phyloP scores from a whole-genome alignment of 164 flowering plant species.

The Brasenia schreberi region DNA sequence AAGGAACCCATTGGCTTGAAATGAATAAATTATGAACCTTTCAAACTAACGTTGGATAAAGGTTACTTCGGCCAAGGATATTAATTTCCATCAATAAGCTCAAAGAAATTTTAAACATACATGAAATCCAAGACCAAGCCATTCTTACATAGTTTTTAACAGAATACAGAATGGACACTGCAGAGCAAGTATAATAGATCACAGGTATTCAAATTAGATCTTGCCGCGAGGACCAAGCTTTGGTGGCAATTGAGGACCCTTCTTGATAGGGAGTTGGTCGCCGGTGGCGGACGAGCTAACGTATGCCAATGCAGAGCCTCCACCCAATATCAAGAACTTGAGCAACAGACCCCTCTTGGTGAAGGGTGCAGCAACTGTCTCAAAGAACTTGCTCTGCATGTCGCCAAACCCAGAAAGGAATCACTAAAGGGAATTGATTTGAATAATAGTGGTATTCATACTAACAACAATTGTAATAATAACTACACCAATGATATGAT shows the following conservation, averaged over 20 bases:
- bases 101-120: background rate
- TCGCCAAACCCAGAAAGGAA: background rate
- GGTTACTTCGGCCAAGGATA: background rate
- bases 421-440: no score
- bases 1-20: no score
- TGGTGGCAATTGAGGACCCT: slow-evolving; percentile 93
- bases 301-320: slow-evolving; percentile 73
- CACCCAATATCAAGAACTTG: slow-evolving; percentile 87
- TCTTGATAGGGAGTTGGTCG: slow-evolving; percentile 78
- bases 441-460: no score
- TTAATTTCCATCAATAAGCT: background rate
- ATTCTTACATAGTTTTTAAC: slow-evolving; percentile 8
- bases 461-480: no score
- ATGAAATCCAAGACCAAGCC: slow-evolving; percentile 1
- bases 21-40: no score
- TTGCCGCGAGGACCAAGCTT: slow-evolving; percentile 89
- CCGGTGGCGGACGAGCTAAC: slow-evolving; percentile 64
- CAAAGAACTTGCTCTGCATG: slow-evolving; percentile 95
- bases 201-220: slow-evolving; percentile 29
- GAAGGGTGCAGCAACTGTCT: slow-evolving; percentile 98
- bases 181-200: slow-evolving; percentile 1
- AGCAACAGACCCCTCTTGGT: slow-evolving; percentile 92
- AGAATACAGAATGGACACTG: slow-evolving; percentile 3
- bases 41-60: background rate
- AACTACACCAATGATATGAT: no score